Evolutionary conservation across 371 early-diverging fungal species (phyloP).

Genomic region (Chytridiales sp.): DNA sequence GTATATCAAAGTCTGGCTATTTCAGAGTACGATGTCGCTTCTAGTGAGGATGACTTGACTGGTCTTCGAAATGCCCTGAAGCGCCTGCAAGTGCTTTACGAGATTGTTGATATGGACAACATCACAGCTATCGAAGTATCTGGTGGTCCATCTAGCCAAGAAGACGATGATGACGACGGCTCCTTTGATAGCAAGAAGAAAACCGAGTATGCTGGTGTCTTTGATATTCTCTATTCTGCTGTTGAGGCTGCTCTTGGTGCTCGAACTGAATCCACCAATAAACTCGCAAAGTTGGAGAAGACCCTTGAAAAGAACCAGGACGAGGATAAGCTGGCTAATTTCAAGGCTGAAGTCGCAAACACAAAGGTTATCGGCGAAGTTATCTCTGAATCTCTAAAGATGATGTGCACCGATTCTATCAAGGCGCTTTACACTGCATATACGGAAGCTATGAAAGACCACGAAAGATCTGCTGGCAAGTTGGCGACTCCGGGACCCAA

Average conservation of each 20-base stretch:
- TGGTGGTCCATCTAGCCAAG: constrained; percentile 3
- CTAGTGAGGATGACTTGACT: not conserved
- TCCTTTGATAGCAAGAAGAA: not conserved
- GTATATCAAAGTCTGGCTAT: not conserved
- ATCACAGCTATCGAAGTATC: not conserved
- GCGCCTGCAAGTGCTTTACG: constrained; percentile 7
- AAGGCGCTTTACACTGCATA: no score
- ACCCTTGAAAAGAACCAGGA: no score
- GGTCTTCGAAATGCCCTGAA: constrained; percentile 17
- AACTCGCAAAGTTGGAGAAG: no score
- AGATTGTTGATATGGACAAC: constrained; percentile 12
- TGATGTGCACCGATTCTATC: no score
- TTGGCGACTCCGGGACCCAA: no score
- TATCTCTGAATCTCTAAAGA: no score
- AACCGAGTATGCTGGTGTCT: not conserved
- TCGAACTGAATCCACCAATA: not conserved
- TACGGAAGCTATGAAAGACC: no score
- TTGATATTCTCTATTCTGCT: not conserved
- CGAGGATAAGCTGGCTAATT: not conserved
- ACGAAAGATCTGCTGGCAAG: no score
- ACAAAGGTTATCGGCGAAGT: no score
- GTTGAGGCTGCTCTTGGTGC: not conserved
- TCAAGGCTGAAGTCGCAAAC: not conserved
- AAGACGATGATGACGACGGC: constrained; percentile 2
- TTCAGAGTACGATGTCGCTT: not conserved